These are phyloP conservation scores for Coriaria nepalensis DNA, from an alignment of 306 rosid species.

Conservation along the genomic window DNA sequence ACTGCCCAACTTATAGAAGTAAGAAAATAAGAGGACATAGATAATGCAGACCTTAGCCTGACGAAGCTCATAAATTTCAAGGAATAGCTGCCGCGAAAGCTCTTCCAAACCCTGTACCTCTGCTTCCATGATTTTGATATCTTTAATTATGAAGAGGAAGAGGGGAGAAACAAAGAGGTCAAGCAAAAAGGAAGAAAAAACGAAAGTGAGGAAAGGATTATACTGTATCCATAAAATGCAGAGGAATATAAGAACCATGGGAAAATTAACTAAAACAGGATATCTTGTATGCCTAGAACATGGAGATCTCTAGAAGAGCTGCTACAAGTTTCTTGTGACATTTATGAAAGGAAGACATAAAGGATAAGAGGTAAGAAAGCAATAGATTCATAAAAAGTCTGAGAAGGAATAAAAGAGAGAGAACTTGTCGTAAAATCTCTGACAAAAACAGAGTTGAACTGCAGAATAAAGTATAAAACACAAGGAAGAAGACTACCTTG, in stretches of 20 bases:
- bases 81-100: constrained; percentile 88
- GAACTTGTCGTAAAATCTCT: not conserved
- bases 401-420: not conserved
- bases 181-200: not conserved
- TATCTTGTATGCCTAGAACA: too few species aligned
- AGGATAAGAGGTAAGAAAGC: too few species aligned
- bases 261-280: not conserved
- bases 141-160: constrained; percentile 21
- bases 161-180: not conserved
- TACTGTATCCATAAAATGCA: not conserved
- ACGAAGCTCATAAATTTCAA: constrained; percentile 94
- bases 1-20: too few species aligned
- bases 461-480: constrained; percentile 5
- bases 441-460: not conserved
- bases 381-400: too few species aligned
- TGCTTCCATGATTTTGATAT: constrained; percentile 81
- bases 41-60: constrained; percentile 67
- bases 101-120: constrained; percentile 88
- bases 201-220: not conserved
- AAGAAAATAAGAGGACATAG: not conserved
- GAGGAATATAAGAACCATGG: constrained; percentile 10
- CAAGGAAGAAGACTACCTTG: constrained; percentile 43
- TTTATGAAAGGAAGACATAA: too few species aligned
- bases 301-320: too few species aligned
- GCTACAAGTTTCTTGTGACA: too few species aligned